A percentile compares a stretch with the other conserved stretches of the same genome.
Evolutionary conservation across 805 yeast genomes (phyloP).

Genomic region (Starmera caribaea): DNA sequence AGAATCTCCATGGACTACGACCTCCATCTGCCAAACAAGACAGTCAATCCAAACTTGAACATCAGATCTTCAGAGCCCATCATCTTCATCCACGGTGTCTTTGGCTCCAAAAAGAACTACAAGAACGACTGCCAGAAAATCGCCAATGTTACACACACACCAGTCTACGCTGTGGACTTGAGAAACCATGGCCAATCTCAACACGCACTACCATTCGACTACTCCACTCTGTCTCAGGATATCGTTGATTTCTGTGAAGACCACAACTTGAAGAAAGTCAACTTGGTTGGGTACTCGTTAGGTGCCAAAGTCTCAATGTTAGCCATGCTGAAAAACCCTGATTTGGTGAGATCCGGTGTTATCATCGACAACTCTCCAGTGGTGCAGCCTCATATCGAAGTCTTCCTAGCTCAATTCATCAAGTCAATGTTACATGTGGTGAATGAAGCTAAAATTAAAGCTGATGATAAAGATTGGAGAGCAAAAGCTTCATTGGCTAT

Average conservation of each 20-base stretch:
- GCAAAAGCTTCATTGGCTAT: constrained; percentile 14
- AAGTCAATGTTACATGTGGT: constrained; percentile 31
- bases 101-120: constrained; percentile 36
- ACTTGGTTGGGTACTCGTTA: constrained; percentile 37
- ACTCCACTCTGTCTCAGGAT: constrained; percentile 31
- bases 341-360: constrained; percentile 25
- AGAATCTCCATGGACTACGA: constrained; percentile 14
- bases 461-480: constrained; percentile 18
- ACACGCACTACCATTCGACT: constrained; percentile 32
- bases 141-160: constrained; percentile 20
- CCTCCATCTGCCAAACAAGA: constrained; percentile 17
- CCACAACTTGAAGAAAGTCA: constrained; percentile 19
- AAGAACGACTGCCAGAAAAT: constrained; percentile 26
- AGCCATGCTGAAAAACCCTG: constrained; percentile 29
- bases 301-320: constrained; percentile 44
- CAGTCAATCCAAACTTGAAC: constrained; percentile 16
- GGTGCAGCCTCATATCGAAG: constrained; percentile 21
- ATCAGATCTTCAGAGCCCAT: constrained; percentile 22
- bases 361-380: constrained; percentile 40
- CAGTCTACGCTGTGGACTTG: constrained; percentile 33
- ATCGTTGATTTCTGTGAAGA: constrained; percentile 25
- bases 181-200: constrained; percentile 39
- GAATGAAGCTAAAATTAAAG: constrained; percentile 11
- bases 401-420: constrained; percentile 24
- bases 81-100: constrained; percentile 38